phyloP scores from a whole-genome alignment of 345 rosid genomes.

The Lumnitzera racemosa region DNA sequence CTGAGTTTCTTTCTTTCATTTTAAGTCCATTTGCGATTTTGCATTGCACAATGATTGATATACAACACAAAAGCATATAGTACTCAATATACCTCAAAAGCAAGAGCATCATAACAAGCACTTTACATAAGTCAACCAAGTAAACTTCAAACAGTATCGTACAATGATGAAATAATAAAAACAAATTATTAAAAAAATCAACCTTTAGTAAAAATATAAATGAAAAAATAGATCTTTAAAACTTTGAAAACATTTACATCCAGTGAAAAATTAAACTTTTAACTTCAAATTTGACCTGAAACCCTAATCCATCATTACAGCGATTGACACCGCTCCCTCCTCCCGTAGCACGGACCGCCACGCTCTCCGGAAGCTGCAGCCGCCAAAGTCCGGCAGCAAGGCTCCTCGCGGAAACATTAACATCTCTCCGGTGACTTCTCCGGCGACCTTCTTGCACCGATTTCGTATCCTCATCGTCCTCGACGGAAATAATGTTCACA shows the following conservation, averaged over 20 bases:
- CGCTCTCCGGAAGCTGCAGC: slow-evolving; percentile 49
- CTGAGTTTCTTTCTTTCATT: too few relatives aligned
- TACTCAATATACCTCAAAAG: neutral
- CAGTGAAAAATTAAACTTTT: slow-evolving; percentile 4
- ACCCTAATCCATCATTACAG: slow-evolving; percentile 44
- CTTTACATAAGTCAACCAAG: too few relatives aligned
- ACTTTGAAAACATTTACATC: too few relatives aligned
- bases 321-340: slow-evolving; percentile 26
- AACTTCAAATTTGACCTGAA: slow-evolving; percentile 39
- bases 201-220: too few relatives aligned
- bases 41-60: too few relatives aligned
- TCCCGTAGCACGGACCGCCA: neutral
- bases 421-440: slow-evolving; percentile 21
- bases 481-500: slow-evolving; percentile 14
- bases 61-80: too few relatives aligned
- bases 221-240: too few relatives aligned
- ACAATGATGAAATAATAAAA: too few relatives aligned
- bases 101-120: neutral
- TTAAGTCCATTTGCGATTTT: too few relatives aligned
- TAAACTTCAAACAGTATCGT: too few relatives aligned
- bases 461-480: slow-evolving; percentile 29
- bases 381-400: slow-evolving; percentile 89
- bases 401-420: slow-evolving; percentile 68
- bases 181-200: too few relatives aligned
- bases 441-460: slow-evolving; percentile 22